A percentile compares a stretch with the other conserved stretches of the same genome.
These are phyloP conservation scores for Geotrichum candidum DNA, from an alignment of 1,139 yeast genomes.

Conservation along the genomic window DNA sequence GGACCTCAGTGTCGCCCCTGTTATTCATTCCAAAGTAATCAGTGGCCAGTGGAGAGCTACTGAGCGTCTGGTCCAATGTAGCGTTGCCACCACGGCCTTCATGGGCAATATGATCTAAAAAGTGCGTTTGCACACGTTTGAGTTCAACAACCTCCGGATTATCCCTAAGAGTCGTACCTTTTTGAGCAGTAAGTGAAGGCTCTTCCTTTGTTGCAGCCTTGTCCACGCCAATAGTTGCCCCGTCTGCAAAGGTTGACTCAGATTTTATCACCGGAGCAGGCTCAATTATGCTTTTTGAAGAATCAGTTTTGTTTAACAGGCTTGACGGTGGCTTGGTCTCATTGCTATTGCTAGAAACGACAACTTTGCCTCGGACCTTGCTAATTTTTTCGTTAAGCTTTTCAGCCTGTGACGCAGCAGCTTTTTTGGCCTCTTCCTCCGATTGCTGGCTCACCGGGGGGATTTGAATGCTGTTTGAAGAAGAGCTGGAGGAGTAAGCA, in stretches of 20 bases:
- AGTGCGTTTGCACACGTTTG: background rate
- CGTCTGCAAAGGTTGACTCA: background rate
- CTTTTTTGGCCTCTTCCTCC: slow-evolving; percentile 18
- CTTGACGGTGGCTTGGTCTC: slow-evolving; percentile 11
- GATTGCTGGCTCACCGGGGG: background rate
- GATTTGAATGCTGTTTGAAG: background rate
- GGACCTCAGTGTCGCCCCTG: background rate
- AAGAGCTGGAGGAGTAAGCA: background rate
- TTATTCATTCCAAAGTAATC: background rate
- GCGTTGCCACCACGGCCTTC: background rate
- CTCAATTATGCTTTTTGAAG: background rate
- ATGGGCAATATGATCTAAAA: background rate
- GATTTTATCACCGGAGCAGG: background rate
- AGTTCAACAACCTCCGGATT: background rate
- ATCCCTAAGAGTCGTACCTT: background rate
- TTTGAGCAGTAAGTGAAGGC: background rate
- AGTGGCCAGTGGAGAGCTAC: background rate
- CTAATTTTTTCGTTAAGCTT: slow-evolving; percentile 18
- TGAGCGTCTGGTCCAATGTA: background rate
- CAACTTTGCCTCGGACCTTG: slow-evolving; percentile 19
- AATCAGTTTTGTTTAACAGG: slow-evolving; percentile 6
- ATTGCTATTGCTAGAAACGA: slow-evolving; percentile 9
- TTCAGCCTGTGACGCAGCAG: slow-evolving; percentile 14
- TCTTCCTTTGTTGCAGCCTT: background rate
- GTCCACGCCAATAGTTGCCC: background rate